Conservation (phyloP, 2,329 filamentous ascomycete genomes). For the Graphilbum fragrans region DNA sequence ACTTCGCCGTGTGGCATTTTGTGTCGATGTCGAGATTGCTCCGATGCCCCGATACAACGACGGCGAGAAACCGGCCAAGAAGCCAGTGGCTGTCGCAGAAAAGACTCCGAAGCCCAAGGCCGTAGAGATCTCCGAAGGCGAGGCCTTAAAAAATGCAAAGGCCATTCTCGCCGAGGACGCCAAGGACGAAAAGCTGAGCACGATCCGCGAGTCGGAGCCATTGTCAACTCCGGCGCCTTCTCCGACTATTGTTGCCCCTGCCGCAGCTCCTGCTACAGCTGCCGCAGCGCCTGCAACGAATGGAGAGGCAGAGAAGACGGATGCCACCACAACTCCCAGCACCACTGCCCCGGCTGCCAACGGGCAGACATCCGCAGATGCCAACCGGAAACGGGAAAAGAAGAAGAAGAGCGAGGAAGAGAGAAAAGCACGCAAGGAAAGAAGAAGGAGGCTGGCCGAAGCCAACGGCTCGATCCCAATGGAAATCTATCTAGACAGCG, state of each 20-base stretch:
- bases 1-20: conserved; percentile 81
- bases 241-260: conserved; percentile 2
- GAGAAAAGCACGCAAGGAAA: conserved; percentile 82
- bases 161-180: conserved; percentile 17
- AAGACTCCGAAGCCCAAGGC: conserved; percentile 51
- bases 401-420: conserved; percentile 93
- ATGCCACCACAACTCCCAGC: neutral
- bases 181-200: conserved; percentile 38
- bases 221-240: neutral
- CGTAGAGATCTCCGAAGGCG: conserved; percentile 60
- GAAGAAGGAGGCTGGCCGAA: conserved; percentile 71
- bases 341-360: neutral
- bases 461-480: conserved; percentile 79
- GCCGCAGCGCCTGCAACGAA: neutral
- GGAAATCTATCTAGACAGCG: conserved; percentile 64
- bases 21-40: conserved; percentile 94
- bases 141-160: conserved; percentile 57
- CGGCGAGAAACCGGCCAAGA: conserved; percentile 30
- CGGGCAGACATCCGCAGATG: conserved; percentile 11
- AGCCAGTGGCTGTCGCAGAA: conserved; percentile 24
- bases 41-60: conserved; percentile 71
- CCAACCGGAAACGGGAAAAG: conserved; percentile 77
- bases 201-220: neutral
- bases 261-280: neutral
- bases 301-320: neutral